A percentile compares a stretch with the other conserved stretches of the same genome.
phyloP scores from a whole-genome alignment of 768 basidiomycete species.

The Russula olivacea region DNA sequence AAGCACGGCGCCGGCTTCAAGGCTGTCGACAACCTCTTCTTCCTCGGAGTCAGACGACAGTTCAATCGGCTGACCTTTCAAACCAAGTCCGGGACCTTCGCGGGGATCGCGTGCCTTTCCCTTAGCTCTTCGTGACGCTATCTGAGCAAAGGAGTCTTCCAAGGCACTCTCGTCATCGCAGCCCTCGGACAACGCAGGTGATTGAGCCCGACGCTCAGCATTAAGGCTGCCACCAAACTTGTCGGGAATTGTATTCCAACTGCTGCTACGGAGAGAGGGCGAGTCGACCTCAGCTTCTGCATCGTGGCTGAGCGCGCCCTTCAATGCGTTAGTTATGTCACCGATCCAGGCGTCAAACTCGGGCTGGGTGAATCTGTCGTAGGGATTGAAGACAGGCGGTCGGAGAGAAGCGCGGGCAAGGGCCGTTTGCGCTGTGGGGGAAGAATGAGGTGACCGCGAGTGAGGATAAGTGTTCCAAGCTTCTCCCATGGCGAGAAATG shows the following conservation, averaged over 20 bases:
- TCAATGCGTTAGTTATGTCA: conserved; percentile 52
- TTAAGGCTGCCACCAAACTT: conserved; percentile 16
- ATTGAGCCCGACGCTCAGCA: conserved; percentile 10
- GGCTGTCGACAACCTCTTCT: conserved; percentile 32
- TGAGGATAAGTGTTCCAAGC: not conserved
- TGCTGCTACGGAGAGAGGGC: not conserved
- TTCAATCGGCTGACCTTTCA: conserved; percentile 44
- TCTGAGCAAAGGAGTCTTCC: conserved; percentile 55
- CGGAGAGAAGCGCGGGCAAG: conserved; percentile 27
- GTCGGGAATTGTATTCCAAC: conserved; percentile 14
- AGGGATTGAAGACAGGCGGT: conserved; percentile 62
- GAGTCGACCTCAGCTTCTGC: conserved; percentile 22
- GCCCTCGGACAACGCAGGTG: conserved; percentile 26
- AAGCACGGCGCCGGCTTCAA: conserved; percentile 24
- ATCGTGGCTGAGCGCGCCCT: conserved; percentile 51
- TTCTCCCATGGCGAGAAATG: conserved; percentile 10
- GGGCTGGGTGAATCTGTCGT: conserved; percentile 61
- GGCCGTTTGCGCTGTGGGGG: not conserved
- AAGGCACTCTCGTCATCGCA: conserved; percentile 32
- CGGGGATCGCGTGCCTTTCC: conserved; percentile 59
- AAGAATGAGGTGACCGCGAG: conserved; percentile 7
- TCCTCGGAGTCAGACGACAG: conserved; percentile 36
- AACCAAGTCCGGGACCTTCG: conserved; percentile 50
- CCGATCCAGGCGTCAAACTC: conserved; percentile 71
- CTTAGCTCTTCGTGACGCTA: conserved; percentile 41